Evolutionary conservation across 2,329 filamentous ascomycete genomes (phyloP), one percentile per base, ranked within the genome.

Genomic region (Penicillium janthinellum): DNA sequence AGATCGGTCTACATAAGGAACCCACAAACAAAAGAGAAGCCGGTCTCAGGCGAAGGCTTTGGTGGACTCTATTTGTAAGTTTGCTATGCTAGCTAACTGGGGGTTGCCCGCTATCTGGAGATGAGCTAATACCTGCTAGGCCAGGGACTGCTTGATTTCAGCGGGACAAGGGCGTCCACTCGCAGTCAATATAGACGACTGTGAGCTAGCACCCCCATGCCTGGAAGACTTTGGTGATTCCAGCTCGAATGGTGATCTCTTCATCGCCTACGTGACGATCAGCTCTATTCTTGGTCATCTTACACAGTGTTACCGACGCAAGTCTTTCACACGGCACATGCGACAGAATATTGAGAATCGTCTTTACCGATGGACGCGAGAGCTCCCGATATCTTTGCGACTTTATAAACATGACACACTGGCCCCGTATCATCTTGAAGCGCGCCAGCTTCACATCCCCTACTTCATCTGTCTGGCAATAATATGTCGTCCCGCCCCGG

Each of bases 1-100:
- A 80, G 56, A 71, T 79, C 57, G 78, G 78, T 3, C 66, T 81
- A n/a, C 78, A 80, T 59, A 73, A 75, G 42, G 77, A 81, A 54
- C 77, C 78, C 2, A 64, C 63, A 4, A 66, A 66, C 4, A 73
- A 71, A 51, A 62, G 68, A 25, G 74, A 79, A 60, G 72, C 73
- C 20, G 65, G 71, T 5, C 58, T 79, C 11, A 69, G 78, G 50
- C 74, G 73, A 53, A 69, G 77, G 49, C 67, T 80, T 8, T 80
- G 77, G 78, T 80, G 78, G 78, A 77, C 75, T 17, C 62, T 80
- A 17, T 76, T 77, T 44, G 76, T 77, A 54, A 69, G 76, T 64
- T 50, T 34, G 0, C 44, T 25, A 12, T n/a, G 14, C 5, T 31
- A 11, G 15, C 12, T 2, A 14, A 22, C 35, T 22, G 5, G 2